Percentiles rank a stretch among this genome's conserved stretches.
These are phyloP conservation scores for Basidiobolus meristosporus DNA, from an alignment of 371 early-diverging fungal genomes.

Conservation along the genomic window DNA sequence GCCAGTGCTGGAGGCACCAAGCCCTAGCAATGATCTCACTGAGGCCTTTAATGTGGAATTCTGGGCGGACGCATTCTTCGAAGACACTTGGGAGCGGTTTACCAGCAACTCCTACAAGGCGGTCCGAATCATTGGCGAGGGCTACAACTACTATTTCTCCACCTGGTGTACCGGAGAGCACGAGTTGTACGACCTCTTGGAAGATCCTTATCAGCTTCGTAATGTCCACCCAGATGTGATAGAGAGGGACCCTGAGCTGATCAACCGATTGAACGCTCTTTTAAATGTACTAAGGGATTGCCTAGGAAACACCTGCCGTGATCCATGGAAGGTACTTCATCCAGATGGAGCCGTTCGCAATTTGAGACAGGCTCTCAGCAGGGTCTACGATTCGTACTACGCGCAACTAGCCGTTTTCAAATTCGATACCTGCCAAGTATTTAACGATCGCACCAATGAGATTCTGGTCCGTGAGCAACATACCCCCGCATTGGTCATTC, in stretches of 20 bases:
- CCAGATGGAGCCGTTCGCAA: constrained; percentile 4
- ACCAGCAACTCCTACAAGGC: constrained; percentile 31
- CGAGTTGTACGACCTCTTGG: constrained; percentile 28
- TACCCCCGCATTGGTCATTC: too few relatives aligned
- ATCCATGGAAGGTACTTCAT: constrained; percentile 32
- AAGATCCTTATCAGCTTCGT: constrained; percentile 32
- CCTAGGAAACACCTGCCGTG: constrained; percentile 26
- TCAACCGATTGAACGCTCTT: constrained; percentile 34
- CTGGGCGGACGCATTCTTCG: constrained; percentile 15
- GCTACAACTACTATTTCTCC: constrained; percentile 26
- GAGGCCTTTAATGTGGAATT: constrained; percentile 41
- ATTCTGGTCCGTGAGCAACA: too few relatives aligned
- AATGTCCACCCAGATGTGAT: constrained; percentile 15
- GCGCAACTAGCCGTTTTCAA: constrained; percentile 6
- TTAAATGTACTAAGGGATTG: constrained; percentile 27
- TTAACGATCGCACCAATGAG: constrained; percentile 7
- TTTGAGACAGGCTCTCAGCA: constrained; percentile 8
- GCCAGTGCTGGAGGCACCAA: constrained; percentile 12
- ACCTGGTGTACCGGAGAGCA: constrained; percentile 43
- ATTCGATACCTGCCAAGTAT: constrained; percentile 7
- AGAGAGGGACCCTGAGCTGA: constrained; percentile 5
- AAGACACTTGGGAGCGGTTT: constrained; percentile 8
- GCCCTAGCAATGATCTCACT: constrained; percentile 16
- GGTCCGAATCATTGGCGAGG: constrained; percentile 24
- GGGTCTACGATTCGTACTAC: constrained; percentile 8